Evolutionary conservation across 305 asterid genomes (phyloP).

Genomic region (Plantago lanceolata): DNA sequence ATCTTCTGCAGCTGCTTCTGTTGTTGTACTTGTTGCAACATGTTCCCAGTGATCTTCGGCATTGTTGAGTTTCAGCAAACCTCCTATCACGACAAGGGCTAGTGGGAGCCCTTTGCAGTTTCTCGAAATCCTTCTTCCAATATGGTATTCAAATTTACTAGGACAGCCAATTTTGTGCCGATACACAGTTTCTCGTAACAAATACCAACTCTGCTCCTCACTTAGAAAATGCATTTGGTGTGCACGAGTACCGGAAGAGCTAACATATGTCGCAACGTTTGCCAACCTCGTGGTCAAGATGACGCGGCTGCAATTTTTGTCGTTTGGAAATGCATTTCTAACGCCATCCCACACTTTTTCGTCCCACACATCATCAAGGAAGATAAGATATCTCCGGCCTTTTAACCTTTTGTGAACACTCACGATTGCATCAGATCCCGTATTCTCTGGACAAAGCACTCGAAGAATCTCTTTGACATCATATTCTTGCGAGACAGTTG

Average conservation of each 20-base stretch:
- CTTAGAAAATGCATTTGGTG: neutral
- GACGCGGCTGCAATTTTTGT: too few relatives aligned
- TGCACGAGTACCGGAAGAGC: neutral
- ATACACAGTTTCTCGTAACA: neutral
- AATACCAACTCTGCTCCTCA: slow-evolving; percentile 1
- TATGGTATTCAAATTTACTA: neutral
- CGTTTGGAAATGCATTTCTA: too few relatives aligned
- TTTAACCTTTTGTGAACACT: neutral
- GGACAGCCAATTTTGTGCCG: neutral
- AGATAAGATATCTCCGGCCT: too few relatives aligned
- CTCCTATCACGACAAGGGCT: too few relatives aligned
- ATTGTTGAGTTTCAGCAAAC: too few relatives aligned
- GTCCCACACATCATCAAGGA: too few relatives aligned
- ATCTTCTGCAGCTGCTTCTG: neutral
- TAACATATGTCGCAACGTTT: neutral
- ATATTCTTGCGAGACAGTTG: too few relatives aligned
- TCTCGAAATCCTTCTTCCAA: too few relatives aligned
- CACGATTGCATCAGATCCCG: neutral
- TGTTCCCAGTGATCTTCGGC: too few relatives aligned
- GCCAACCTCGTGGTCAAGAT: neutral
- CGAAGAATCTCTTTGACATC: neutral
- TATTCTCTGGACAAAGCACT: neutral
- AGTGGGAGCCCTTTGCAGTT: too few relatives aligned
- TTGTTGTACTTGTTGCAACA: neutral
- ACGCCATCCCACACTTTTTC: too few relatives aligned